phyloP scores from a whole-genome alignment of 78 protist genomes.

The Dictyostelium brefeldianum region DNA sequence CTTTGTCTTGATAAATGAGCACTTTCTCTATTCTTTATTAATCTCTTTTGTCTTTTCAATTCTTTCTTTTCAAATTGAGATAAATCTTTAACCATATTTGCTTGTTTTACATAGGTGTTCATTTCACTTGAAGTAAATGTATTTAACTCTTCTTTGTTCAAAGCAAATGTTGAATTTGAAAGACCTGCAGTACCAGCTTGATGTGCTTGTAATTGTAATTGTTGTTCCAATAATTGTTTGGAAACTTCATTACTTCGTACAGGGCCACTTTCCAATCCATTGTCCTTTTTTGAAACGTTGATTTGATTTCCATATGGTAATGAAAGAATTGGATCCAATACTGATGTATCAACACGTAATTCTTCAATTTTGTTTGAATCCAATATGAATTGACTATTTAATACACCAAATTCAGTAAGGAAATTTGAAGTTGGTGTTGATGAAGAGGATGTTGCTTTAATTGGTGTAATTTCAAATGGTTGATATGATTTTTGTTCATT shows the following conservation, averaged over 20 bases:
- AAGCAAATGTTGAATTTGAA: background rate
- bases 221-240: background rate
- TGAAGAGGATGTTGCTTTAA: background rate
- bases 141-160: constrained; percentile 6
- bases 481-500: constrained; percentile 47
- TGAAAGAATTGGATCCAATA: constrained; percentile 37
- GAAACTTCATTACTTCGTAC: background rate
- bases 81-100: background rate
- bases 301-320: constrained; percentile 13
- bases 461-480: constrained; percentile 64
- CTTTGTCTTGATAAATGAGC: constrained; percentile 83
- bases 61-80: constrained; percentile 43
- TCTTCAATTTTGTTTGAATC: constrained; percentile 57
- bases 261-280: too few species aligned
- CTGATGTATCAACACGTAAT: background rate
- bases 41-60: constrained; percentile 78
- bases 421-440: background rate
- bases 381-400: background rate
- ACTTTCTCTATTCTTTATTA: constrained; percentile 87
- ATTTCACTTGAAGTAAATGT: constrained; percentile 22
- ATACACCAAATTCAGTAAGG: constrained; percentile 11
- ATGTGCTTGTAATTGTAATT: constrained; percentile 13
- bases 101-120: constrained; percentile 19
- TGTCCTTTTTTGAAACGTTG: background rate
- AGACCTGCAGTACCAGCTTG: background rate